Base-by-base conservation (phyloP, 2,329 filamentous ascomycete species). In the Ophiostoma australiae region DNA sequence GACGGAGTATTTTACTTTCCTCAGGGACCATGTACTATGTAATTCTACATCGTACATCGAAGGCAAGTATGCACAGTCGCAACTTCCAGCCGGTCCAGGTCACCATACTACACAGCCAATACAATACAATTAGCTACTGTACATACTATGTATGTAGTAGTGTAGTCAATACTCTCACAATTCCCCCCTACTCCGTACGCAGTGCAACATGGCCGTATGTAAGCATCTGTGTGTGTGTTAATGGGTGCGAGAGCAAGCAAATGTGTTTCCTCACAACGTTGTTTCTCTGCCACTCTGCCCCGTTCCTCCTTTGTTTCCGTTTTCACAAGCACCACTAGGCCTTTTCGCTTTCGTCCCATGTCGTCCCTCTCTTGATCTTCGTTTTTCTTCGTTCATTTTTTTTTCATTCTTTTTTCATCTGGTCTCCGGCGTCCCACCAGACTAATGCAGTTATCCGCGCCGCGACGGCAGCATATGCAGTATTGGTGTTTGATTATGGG, bases 181-280 rank as follows among this genome's bases (percentile, higher is more conserved):
- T 13, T 58, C 23, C 23, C 23, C 61, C 33, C 31, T 37, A 33
- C 61, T 65, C 61, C 61, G 61, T 65, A 37, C 61, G 33, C 33
- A 23, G 63, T 66, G 63, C n/a, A 66, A 66, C 63, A 66, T 66
- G 63, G 33, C 20, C n/a, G 33, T 37, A 37, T 20, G 33, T n/a
- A 37, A 65, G 31, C 31, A n/a, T 61, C 27, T 27, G 55, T 66
- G 33, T 23, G 63, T 66, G 61, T 37, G 37, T 37, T 35, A 65
- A 65, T 31, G 4, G 15, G 44, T 48, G 17, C 6, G 41, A 37
- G 35, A 37, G 35, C 7, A n/a, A 41, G 39, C 39, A 48, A 15
- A 48, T 48, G 41, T 58, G 52, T 23, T 27, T 23, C n/a, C 52
- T 13, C 52, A 23, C 44, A 58, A 15, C 6, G 37, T 48, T 7